Evolutionary conservation across 495 filamentous ascomycete species (phyloP), one percentile per base, ranked within the genome.

Genomic region (Pyrenula aspistea): DNA sequence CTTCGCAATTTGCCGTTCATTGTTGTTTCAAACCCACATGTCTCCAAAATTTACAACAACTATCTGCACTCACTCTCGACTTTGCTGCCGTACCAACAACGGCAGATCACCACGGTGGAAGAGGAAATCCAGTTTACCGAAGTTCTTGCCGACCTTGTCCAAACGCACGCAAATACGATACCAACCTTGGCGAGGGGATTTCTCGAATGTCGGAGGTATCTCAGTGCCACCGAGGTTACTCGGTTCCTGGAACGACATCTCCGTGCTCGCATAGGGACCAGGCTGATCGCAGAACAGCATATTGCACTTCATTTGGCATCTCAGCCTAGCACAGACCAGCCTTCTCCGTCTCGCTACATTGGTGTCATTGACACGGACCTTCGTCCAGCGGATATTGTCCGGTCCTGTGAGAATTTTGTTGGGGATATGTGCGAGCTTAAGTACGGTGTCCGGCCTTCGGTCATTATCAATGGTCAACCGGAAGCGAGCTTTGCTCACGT

Each of bases 301-400:
- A 86, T 98, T 56, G 92, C 92, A 19, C 76, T 97, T 15, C 93
- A 96, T 69, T 86, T 88, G 59, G 88, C 87, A 51, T 86, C 83
- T 10, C 82, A 85, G 49, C 86, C 87, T 23, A 83, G 88, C 65
- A 73, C 76, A 51, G 76, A 81, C 54, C 74, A 72, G 2, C 57
- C 57, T n/a, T 31, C 53, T 0, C 24, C 23, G 0, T 48, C 59
- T 1, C 24, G 24, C 2, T 96, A 91, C 65, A 94, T 96, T 59
- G 93, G 93, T n/a, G 91, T 95, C 10, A 96, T 98, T 59, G 93
- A 98, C 73, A 97, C 93, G 0, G 84, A 85, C 0, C 72, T 98
- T 21, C 87, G 84, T 23, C 93, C 92, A 0, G 86, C 91, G 0
- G 76, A 77, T 21, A 88, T 88, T 25, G 78, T 97, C 54, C 82